Base-by-base conservation (phyloP, 1,139 yeast species). In the Geotrichum siamense region DNA sequence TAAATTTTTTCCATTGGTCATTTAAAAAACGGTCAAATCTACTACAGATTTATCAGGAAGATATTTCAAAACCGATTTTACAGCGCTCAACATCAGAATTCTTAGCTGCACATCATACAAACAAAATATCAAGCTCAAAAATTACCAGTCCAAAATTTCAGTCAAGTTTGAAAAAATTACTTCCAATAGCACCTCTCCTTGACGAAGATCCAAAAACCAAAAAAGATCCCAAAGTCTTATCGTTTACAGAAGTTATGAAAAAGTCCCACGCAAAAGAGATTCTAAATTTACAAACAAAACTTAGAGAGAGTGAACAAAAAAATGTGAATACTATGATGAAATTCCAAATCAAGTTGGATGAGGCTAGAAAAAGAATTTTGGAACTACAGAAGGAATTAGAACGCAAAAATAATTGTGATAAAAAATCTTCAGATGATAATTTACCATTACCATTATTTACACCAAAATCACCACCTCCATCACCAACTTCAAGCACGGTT, bases 281-380 rank as follows among this genome's bases (percentile, higher is more conserved):
- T 23, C 26, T 23, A 8, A 54, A 53, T 27, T 49, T 56, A 29
- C 39, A 52, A 25, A 49, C 45, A 25, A 52, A 52, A 37, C 49
- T 58, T 22, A 49, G 57, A 28, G 57, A 55, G 37, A 45, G 57
- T 12, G 61, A 58, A 25, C 60, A 58, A 12, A 52, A 52, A 33
- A 51, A 59, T 10, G 48, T 59, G 3, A 47, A 47, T 23, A 34
- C 52, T 29, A 48, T 58, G 44, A 43, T 56, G n/a, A 60, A 59
- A 28, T 58, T 57, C 47, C 60, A 57, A 47, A 54, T 55, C 35
- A 58, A 57, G 43, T 48, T 59, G 6, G 63, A 58, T 41, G 43
- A 47, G 10, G 59, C 58, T 44, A 50, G 62, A 22, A 50, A 51
- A 31, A 49, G 54, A 27, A 50, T 49, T n/a, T 23, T 55, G 37